Conservation (phyloP, 805 yeast genomes). For the Pichia pseudocactophila region DNA sequence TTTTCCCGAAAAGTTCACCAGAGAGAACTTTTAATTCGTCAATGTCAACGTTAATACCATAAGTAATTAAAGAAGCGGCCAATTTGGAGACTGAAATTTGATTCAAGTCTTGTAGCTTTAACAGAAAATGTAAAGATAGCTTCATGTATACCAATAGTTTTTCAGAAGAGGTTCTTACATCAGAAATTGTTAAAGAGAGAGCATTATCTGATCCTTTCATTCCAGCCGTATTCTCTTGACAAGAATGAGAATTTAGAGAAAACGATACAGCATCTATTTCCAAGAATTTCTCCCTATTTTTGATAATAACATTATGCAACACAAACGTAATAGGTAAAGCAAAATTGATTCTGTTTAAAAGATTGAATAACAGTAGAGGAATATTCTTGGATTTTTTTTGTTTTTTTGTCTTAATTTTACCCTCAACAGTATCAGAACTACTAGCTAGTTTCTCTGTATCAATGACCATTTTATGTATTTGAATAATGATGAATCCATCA, state of each 20-base stretch:
- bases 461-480: constrained; percentile 7
- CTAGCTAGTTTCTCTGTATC: not conserved
- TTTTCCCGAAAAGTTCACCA: not conserved
- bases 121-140: no score
- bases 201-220: no score
- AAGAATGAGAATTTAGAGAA: constrained; percentile 7
- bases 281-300: constrained; percentile 3
- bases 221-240: not conserved
- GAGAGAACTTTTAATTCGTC: constrained; percentile 1
- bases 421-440: not conserved
- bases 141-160: no score
- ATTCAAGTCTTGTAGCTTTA: no score
- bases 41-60: constrained; percentile 5
- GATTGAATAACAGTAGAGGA: not conserved
- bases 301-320: constrained; percentile 7
- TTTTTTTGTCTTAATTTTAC: not conserved
- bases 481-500: constrained; percentile 13
- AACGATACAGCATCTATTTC: constrained; percentile 10
- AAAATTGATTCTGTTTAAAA: constrained; percentile 6
- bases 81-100: not conserved
- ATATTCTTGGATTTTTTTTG: not conserved
- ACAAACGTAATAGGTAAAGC: constrained; percentile 12
- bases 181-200: no score
- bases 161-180: no score
- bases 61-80: constrained; percentile 4